phyloP scores from a whole-genome alignment of 2,329 filamentous ascomycete genomes.

The Curvularia hawaiiensis region DNA sequence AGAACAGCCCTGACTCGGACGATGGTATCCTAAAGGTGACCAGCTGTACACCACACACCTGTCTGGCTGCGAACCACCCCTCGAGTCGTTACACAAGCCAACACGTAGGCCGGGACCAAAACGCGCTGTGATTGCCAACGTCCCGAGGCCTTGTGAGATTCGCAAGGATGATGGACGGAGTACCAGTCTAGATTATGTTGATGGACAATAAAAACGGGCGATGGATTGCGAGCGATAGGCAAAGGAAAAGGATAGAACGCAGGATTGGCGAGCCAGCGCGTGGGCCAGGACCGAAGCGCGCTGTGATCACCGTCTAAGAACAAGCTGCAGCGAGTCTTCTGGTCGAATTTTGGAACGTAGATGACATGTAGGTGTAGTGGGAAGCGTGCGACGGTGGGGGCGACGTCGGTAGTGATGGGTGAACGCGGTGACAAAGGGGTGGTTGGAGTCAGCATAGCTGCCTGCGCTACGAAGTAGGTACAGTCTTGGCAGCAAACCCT shows the following conservation, averaged over 20 bases:
- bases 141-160: constrained; percentile 1
- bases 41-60: background rate
- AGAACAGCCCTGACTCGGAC: background rate
- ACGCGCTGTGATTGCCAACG: constrained; percentile 1
- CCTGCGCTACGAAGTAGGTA: background rate
- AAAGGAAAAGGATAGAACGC: background rate
- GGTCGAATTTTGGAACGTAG: background rate
- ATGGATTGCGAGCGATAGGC: background rate
- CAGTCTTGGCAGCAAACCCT: background rate
- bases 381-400: background rate
- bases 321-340: background rate
- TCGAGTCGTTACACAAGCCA: background rate
- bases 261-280: background rate
- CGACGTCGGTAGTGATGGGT: background rate
- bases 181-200: constrained; percentile 1
- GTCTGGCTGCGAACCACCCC: constrained; percentile 2
- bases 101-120: background rate
- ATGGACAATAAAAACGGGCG: background rate
- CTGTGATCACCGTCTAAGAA: background rate
- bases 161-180: constrained; percentile 1
- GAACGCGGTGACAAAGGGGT: background rate
- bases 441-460: background rate
- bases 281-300: background rate
- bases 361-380: background rate
- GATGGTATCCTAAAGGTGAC: background rate